phyloP scores from a whole-genome alignment of 768 basidiomycete genomes.

The Collybia nuda region DNA sequence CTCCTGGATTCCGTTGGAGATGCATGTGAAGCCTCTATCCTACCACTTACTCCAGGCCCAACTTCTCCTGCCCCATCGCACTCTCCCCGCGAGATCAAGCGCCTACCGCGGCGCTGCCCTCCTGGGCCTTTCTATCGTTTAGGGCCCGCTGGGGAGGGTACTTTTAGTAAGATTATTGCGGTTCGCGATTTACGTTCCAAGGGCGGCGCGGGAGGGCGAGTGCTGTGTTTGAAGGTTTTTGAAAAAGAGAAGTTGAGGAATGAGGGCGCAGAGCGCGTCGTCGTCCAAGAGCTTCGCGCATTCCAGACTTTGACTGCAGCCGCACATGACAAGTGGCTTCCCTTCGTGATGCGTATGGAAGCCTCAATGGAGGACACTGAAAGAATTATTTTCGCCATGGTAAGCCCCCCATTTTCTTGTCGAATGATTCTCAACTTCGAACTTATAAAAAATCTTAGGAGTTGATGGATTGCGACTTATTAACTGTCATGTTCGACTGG shows the following conservation, averaged over 20 bases:
- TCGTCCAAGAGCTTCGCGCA: constrained; percentile 30
- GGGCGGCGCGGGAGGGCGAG: constrained; percentile 17
- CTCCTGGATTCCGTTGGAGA: not conserved
- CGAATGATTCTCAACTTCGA: not conserved
- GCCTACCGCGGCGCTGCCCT: not conserved
- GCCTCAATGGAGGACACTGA: constrained; percentile 29
- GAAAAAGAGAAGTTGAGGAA: constrained; percentile 14
- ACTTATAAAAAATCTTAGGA: constrained; percentile 25
- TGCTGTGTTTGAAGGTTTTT: constrained; percentile 40
- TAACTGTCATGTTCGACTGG: constrained; percentile 22
- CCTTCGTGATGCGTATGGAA: constrained; percentile 38
- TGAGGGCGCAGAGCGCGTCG: constrained; percentile 9
- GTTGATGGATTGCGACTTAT: constrained; percentile 37
- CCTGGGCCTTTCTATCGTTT: constrained; percentile 31
- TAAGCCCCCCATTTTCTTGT: constrained; percentile 13
- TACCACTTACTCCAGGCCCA: not conserved
- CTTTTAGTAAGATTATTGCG: constrained; percentile 10
- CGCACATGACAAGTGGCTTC: constrained; percentile 18
- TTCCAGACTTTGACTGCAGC: constrained; percentile 32
- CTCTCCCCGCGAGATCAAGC: not conserved
- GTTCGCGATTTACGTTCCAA: constrained; percentile 19
- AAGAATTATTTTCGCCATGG: constrained; percentile 38
- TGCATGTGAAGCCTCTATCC: not conserved
- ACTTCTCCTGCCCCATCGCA: not conserved
- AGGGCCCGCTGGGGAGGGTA: constrained; percentile 17